phyloP scores from a whole-genome alignment of 352 stramenopile species.

The Phytophthora syringae region DNA sequence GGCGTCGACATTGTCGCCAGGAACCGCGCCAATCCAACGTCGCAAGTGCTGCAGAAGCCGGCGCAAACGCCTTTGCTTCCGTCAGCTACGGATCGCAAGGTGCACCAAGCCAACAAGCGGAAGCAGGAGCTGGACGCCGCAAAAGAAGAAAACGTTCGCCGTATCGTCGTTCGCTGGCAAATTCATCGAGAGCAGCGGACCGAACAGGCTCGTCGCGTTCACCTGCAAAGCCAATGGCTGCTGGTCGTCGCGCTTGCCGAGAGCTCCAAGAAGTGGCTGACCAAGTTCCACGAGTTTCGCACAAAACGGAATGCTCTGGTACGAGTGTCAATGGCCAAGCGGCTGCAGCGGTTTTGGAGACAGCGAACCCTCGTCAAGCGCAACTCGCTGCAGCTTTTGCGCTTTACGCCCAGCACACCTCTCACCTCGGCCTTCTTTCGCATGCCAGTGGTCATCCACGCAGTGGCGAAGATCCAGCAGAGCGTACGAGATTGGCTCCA shows the following conservation, averaged over 20 bases:
- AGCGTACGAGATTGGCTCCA: conserved; percentile 52
- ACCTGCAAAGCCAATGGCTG: conserved; percentile 67
- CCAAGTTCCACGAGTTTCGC: conserved; percentile 53
- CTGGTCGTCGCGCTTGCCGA: conserved; percentile 49
- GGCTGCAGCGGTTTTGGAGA: conserved; percentile 65
- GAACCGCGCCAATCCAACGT: conserved; percentile 48
- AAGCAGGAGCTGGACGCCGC: conserved; percentile 59
- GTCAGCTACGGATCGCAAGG: conserved; percentile 57
- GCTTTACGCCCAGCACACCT: conserved; percentile 26
- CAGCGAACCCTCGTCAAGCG: conserved; percentile 31
- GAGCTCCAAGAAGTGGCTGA: conserved; percentile 44
- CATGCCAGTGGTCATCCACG: conserved; percentile 54
- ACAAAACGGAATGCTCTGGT: conserved; percentile 41
- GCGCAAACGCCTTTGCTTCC: conserved; percentile 63
- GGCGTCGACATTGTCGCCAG: conserved; percentile 57
- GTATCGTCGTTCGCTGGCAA: conserved; percentile 62
- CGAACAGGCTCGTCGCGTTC: conserved; percentile 37
- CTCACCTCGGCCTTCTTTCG: conserved; percentile 54
- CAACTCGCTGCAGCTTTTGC: conserved; percentile 27
- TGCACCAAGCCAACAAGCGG: conserved; percentile 50
- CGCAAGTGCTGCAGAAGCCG: conserved; percentile 54
- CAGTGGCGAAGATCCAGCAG: conserved; percentile 49
- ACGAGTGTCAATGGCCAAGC: conserved; percentile 55
- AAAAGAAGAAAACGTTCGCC: conserved; percentile 45
- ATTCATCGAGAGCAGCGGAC: conserved; percentile 44